Evolutionary conservation across 345 rosid species (phyloP), one percentile per base, ranked within the genome.

Genomic region (Eucalyptus victrix): DNA sequence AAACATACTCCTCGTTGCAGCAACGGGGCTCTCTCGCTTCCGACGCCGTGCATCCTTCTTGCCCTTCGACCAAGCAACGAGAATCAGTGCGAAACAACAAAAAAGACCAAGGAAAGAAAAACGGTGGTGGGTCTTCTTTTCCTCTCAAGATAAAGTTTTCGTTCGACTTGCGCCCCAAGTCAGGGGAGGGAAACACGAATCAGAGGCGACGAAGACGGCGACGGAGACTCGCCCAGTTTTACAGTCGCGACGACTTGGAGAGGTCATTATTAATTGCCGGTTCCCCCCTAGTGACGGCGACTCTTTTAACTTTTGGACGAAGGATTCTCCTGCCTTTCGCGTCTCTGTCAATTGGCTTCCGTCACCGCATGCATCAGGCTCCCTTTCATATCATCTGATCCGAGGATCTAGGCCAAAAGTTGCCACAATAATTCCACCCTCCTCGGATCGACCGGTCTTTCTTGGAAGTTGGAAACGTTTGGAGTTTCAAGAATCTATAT

Each of bases 11-110:
- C 91, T 72, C 89, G 90, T 60, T 67, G 92, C 30, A 92, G 88
- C 53, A 92, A 91, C 69, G 94, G 94, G 86, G 90, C 88, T 90
- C 93, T 90, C 60, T 91, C 93, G 81, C 90, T 87, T 54, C 90
- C 90, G 32, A 62, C 17, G 44, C 85, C 91, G 86, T 40, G 45
- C 83, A 65, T 65, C 76, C 21, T 16, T 65, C 1, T 65, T n/a
- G 76, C 76, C 76, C 76, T 65, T 65, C 76, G 76, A 65, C 76
- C 76, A n/a, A 65, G 37, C 10, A 65, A 65, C 37, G 40, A n/a
- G 76, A 65, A n/a, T 65, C 40, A n/a, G 21, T n/a, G 40, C 40
- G 37, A n/a, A 65, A 16, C 76, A 65, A 65, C 76, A n/a, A 16
- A 34, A 4, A 65, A 15, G 40, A 0, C 37, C 69, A 62, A 65